phyloP scores from a whole-genome alignment of 1,284 basidiomycete genomes.

The Stygiomarasmius scandens region DNA sequence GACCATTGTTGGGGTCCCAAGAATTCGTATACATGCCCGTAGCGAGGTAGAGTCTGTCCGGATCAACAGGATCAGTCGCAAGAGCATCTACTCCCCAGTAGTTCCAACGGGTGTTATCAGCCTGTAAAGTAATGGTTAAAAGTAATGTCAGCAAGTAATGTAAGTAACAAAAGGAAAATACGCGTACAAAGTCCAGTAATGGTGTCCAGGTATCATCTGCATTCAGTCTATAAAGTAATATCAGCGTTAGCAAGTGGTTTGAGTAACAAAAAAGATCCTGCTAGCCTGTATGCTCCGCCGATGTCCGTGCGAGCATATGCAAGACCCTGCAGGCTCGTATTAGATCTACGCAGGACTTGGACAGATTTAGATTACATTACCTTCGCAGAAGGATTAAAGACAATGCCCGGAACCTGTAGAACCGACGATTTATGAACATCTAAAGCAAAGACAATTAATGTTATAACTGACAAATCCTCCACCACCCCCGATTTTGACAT shows the following conservation, averaged over 20 bases:
- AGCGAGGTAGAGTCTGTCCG: slow-evolving; percentile 57
- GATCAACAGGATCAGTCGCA: slow-evolving; percentile 61
- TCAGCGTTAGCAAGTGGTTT: too few species aligned
- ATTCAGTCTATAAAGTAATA: too few species aligned
- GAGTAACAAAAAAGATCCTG: too few species aligned
- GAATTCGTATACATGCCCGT: slow-evolving; percentile 56
- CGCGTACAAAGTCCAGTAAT: slow-evolving; percentile 52
- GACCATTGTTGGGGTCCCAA: slow-evolving; percentile 67
- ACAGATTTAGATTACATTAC: too few species aligned
- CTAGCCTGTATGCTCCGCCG: slow-evolving; percentile 66
- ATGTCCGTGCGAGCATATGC: slow-evolving; percentile 70
- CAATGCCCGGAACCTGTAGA: slow-evolving; percentile 44
- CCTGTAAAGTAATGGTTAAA: background rate
- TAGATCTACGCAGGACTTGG: too few species aligned
- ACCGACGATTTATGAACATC: too few species aligned
- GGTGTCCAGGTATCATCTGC: slow-evolving; percentile 63
- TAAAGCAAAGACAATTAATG: background rate
- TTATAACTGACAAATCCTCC: slow-evolving; percentile 42
- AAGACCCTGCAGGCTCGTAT: slow-evolving; percentile 45
- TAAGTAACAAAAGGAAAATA: background rate
- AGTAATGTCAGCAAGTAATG: background rate
- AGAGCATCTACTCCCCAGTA: slow-evolving; percentile 70
- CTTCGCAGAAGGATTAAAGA: slow-evolving; percentile 59
- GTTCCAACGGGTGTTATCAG: slow-evolving; percentile 56
- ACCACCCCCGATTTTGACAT: slow-evolving; percentile 60